These are phyloP conservation scores for Trypanosoma theileri DNA, from an alignment of 208 protist species.

Conservation along the genomic window DNA sequence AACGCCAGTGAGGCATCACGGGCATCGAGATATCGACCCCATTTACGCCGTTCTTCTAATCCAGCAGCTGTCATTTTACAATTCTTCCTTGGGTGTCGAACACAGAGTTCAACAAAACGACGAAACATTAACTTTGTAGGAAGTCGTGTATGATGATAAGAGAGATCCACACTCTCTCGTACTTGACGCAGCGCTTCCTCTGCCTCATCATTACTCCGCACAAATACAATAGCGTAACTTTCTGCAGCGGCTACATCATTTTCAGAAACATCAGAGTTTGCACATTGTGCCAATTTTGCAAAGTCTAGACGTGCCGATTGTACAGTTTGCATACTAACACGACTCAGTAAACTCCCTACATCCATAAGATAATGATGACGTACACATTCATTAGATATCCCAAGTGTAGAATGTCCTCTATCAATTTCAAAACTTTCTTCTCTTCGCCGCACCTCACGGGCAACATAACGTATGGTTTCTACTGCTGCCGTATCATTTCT, in stretches of 20 bases:
- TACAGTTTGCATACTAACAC: constrained; percentile 39
- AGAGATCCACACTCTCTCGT: constrained; percentile 42
- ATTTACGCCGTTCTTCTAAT: constrained; percentile 71
- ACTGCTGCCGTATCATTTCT: constrained; percentile 57
- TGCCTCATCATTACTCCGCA: constrained; percentile 61
- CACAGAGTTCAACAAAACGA: constrained; percentile 71
- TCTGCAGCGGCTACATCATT: constrained; percentile 53
- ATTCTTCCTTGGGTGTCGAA: constrained; percentile 67
- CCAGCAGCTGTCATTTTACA: constrained; percentile 72
- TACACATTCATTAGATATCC: constrained; percentile 4
- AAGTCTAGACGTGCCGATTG: constrained; percentile 40
- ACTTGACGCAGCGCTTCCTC: constrained; percentile 51
- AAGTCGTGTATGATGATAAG: constrained; percentile 31
- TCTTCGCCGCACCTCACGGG: constrained; percentile 15
- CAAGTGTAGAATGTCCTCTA: background rate
- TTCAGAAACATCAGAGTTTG: constrained; percentile 24
- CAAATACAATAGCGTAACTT: constrained; percentile 53
- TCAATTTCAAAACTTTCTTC: constrained; percentile 2
- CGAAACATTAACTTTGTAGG: constrained; percentile 56
- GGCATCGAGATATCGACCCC: constrained; percentile 81
- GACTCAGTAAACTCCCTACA: constrained; percentile 52
- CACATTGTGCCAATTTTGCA: constrained; percentile 32
- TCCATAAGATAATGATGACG: constrained; percentile 62
- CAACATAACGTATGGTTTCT: constrained; percentile 43
- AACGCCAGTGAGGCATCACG: constrained; percentile 84